Evolutionary conservation across 306 rosid genomes (phyloP), one percentile per base, ranked within the genome.

Genomic region (Carpinus fangiana): DNA sequence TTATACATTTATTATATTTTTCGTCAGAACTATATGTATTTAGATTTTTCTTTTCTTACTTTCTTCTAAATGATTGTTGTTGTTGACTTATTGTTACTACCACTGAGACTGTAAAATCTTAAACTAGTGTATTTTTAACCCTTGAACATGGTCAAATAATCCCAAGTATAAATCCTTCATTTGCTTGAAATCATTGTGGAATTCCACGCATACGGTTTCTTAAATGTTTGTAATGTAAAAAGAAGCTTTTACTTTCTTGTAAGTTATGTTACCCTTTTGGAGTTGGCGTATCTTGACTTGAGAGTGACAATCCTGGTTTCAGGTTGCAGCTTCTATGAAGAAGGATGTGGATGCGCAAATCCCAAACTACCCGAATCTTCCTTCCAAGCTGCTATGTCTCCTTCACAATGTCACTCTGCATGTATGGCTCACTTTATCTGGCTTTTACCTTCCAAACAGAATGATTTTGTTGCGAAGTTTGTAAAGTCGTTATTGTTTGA

Each of bases 281-380:
- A 9, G 71, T 18, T 13, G 5, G 17, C 18, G 21, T 52, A 17
- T 23, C 62, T 73, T 78, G 75, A 65, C 53, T 68, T 46, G 69
- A 67, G 36, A 45, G 36, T 46, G 74, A 54, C 66, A 36, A 73
- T 66, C 23, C 31, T 3, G n/a, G 61, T 80, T 79, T 82, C 92
- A 93, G 98, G 98, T 95, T 64, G 98, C 99, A 0, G 99, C 98
- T 8, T 93, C 99, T 73, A 68, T 95, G 83, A 91, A 82, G 82
- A 95, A 89, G 82, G 98, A 95, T 28, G 95, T 83, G 34, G 92
- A 92, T 78, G 86, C 81, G 18, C 97, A 92, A 77, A 81, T 91
- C 60, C 99, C 98, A 7, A 93, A 84, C 82, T 93, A 95, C 81
- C 90, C 98, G 7, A 93, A 91, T 85, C 96, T 95, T 51, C 92